Evolutionary conservation across 2,329 filamentous ascomycete species (phyloP), one percentile per base, ranked within the genome.

Genomic region (Plenodomus lindquistii): DNA sequence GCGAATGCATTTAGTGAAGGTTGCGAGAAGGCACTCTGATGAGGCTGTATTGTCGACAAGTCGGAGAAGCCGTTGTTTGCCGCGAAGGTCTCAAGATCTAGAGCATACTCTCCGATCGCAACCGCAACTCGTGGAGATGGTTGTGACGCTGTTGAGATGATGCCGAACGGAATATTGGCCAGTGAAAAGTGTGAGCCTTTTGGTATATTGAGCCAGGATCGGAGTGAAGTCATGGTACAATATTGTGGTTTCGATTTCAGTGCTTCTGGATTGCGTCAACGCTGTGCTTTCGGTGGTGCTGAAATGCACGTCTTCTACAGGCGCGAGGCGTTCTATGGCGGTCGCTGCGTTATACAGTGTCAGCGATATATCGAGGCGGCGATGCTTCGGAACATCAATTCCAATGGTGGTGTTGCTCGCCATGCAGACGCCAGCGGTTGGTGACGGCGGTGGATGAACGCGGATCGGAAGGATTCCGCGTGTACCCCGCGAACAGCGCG

Each of bases 121-220:
- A 89, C 75, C 13, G 87, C 89, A 9, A 85, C 80, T 21, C 85
- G 85, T 1, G 79, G 86, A 20, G 77, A 77, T 10, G 77, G 62
- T 49, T 82, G 78, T 5, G 77, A 70, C 2, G 78, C 55, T 1
- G 86, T 87, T 22, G 85, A 87, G 66, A 94, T 89, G 75, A 94
- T 85, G 63, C 89, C 89, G 65, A 93, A 93, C 1, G 89, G 89
- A 44, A 94, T 86, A 67, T 94, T 94, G 63, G 86, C 84, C 42
- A 93, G 75, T 8, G 88, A 89, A 73, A 91, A 91, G 63, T 85
- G 84, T 47, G 82, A 86, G 47, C 77, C 75, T 43, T 77, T 75
- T 39, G 84, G 81, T 50, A 87, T 84, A 41, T 72, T 71, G 46
- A 87, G 75, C 84, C 84, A 86, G 44, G 82, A 85, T 22, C 58